Evolutionary conservation across 2,329 filamentous ascomycete species (phyloP).

Genomic region (Sporothrix phasma): DNA sequence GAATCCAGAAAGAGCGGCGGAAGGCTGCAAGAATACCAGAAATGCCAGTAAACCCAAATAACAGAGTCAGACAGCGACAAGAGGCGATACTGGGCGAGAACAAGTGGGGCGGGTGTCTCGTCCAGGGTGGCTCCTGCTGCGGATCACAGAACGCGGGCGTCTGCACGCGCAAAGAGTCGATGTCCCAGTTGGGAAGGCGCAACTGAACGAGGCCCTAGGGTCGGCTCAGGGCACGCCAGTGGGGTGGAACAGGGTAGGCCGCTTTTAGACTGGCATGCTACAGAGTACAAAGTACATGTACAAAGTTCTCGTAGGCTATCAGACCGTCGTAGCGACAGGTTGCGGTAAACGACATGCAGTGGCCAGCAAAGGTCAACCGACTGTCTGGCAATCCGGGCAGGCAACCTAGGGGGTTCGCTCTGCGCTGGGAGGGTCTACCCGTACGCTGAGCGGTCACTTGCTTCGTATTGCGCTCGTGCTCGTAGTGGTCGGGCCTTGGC

Average conservation of each 20-base stretch:
- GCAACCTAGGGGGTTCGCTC: background rate
- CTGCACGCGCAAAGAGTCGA: background rate
- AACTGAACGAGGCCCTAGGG: background rate
- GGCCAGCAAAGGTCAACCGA: no score
- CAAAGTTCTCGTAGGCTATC: no score
- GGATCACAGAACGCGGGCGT: background rate
- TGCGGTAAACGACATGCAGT: no score
- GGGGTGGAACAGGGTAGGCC: background rate
- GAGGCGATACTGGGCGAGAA: background rate
- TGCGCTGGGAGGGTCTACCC: no score
- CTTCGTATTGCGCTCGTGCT: background rate
- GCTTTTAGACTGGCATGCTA: conserved; percentile 8
- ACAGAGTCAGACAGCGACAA: background rate
- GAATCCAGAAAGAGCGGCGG: background rate
- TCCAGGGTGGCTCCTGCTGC: background rate
- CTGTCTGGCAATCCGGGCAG: background rate
- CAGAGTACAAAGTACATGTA: no score
- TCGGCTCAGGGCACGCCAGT: background rate
- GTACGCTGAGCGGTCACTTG: no score
- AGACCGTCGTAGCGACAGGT: no score
- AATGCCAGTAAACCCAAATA: no score
- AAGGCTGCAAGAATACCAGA: background rate
- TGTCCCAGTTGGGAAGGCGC: conserved; percentile 4
- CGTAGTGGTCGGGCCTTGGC: background rate
- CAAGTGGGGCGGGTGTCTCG: background rate